Base-by-base conservation (phyloP, 108 stramenopile species). In the Seminavis robusta region DNA sequence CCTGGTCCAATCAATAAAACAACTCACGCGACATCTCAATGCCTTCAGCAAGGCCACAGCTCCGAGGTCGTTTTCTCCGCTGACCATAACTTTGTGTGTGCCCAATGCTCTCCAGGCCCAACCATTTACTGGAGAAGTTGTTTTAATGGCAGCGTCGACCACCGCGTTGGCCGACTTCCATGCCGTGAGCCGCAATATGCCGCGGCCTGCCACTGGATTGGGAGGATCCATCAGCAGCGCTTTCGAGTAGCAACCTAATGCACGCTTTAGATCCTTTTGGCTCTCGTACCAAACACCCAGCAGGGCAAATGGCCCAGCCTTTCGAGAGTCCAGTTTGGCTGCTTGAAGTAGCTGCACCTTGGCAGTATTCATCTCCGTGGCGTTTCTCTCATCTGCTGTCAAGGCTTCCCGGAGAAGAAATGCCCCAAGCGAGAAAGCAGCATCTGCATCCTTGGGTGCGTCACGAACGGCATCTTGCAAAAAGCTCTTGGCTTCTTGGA, bases 91-190 rank as follows among this genome's bases (percentile, higher is more conserved):
- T 56, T 77, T 69, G 15, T 58, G 29, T 24, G 59, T 46, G 10
- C 81, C 88, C 3, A 79, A 21, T 7, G 67, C 73, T 31, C 56
- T 52, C 88, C 88, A 89, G 45, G 88, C 88, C 88, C 88, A 89
- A 13, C 88, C 88, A 56, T 69, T 76, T 16, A 69, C 31, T 20
- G 78, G 63, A 17, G 83, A 80, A 27, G 60, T 69, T 30, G 25
- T 65, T 40, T 74, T 56, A 23, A 58, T 62, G 3, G 83, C 83
- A 33, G 46, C 47, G 38, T 80, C 73, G 26, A 77, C 68, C 10
- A 74, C 16, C 9, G 36, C n/a, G n/a, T 24, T 25, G 29, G 25
- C 33, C 26, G 27, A 15, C 51, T 27, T 44, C 61, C 80, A 24
- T 0, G 47, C 31, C 9, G 47, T 32, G 15, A 85, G 51, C 5